A percentile compares a stretch with the other conserved stretches of the same genome.
phyloP scores from a whole-genome alignment of 2,329 filamentous ascomycete genomes.

The Clarireedia paspali region DNA sequence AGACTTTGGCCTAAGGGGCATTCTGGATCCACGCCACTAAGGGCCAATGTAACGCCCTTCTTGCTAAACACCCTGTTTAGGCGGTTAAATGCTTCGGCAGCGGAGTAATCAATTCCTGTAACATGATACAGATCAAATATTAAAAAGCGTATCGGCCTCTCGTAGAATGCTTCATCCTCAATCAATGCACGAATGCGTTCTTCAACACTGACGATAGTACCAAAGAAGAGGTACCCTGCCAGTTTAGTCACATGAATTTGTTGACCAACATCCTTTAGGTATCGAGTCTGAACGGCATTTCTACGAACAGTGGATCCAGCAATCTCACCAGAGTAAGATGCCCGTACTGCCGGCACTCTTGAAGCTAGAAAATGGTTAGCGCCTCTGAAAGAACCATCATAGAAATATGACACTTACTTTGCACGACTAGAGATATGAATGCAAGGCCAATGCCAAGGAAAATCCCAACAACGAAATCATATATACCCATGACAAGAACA shows the following conservation, averaged over 20 bases:
- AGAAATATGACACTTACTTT: constrained; percentile 37
- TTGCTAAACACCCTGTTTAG: constrained; percentile 77
- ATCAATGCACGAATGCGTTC: constrained; percentile 76
- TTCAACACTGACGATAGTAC: constrained; percentile 93
- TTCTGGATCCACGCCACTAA: constrained; percentile 74
- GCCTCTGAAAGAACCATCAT: not conserved
- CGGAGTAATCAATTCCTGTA: constrained; percentile 90
- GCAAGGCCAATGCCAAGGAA: constrained; percentile 86
- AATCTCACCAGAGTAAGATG: constrained; percentile 81
- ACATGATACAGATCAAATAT: constrained; percentile 86
- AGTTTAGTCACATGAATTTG: constrained; percentile 92
- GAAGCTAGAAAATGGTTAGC: constrained; percentile 42
- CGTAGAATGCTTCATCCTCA: constrained; percentile 70
- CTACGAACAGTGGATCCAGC: constrained; percentile 88
- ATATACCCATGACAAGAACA: constrained; percentile 89
- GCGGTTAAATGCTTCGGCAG: constrained; percentile 88
- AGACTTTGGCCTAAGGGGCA: constrained; percentile 71
- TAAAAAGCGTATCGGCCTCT: constrained; percentile 78
- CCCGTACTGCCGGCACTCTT: constrained; percentile 78
- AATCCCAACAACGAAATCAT: constrained; percentile 94
- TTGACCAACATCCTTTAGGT: constrained; percentile 73
- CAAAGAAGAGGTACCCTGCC: constrained; percentile 94
- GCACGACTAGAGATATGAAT: constrained; percentile 83
- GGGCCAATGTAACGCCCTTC: constrained; percentile 70
- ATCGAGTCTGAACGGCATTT: constrained; percentile 82